Base-by-base conservation (phyloP, 2,329 filamentous ascomycete species). In the Arthrobotrys sinensis region DNA sequence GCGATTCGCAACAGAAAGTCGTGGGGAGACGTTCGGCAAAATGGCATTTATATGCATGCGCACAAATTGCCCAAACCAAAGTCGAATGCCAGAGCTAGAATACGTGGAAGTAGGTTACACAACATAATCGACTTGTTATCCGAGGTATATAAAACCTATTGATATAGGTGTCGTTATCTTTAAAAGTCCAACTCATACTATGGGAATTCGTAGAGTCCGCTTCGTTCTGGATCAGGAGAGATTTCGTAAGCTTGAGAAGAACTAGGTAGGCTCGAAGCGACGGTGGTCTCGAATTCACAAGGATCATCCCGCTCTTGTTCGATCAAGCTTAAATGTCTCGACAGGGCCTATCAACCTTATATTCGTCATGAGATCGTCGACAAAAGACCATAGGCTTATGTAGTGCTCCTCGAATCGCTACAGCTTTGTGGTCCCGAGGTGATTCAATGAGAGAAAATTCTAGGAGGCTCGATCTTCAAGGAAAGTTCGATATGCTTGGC, bases 91-190 rank as follows among this genome's bases (percentile, higher is more conserved):
- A 21, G 32, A 19, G 32, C 16, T 38, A 3, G 32, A 19, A 38
- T 57, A 57, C n/a, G 34, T 60, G 36, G 55, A 28, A 10, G 34
- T 40, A 40, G 36, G 55, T 60, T 60, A 60, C 55, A 60, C 55
- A 43, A 28, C 55, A 60, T 60, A 24, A 60, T 60, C 21, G 21
- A 60, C 8, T 16, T 5, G 34, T 21, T 60, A 24, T 24, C 53
- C 34, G 53, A 43, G 55, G 55, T 34, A 57, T 60, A 57, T 57
- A 60, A n/a, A 60, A 60, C 19, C 5, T 4, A 28, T 40, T 28
- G 55, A 43, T 60, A 60, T 60, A 60, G 16, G 34, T 28, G 19
- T 43, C 52, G 52, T 57, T 57, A 57, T 57, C 52, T 11, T 38
- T 21, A 16, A 36, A 57, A 24, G 32, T 57, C n/a, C 16, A 10